Evolutionary conservation across 179 eudicot genomes (phyloP), one percentile per base, ranked within the genome.

Genomic region (Drosera spatulata): DNA sequence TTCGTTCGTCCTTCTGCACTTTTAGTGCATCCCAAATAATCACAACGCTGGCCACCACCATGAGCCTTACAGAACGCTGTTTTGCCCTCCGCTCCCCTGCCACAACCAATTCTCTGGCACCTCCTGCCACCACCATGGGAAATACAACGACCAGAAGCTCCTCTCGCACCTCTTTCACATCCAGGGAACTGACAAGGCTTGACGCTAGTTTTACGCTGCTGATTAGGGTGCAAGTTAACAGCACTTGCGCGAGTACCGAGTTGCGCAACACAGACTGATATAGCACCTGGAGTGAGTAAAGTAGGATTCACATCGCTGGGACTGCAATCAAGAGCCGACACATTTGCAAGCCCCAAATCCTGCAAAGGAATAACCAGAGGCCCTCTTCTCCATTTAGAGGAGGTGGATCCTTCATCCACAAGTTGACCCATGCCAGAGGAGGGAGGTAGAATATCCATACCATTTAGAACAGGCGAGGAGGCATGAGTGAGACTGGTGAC

Each of bases 91-190:
- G 91, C 87, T 62, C 87, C 80, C 69, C 82, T 85, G 7, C 82
- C 76, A 51, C 91, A 85, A 3, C 87, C 91, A 15, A 75, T 61
- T 80, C 63, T 7, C 83, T 81, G 65, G 85, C 91, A 57, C 87
- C 91, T n/a, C 83, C 91, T 65, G 14, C 91, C 91, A 7, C 91
- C 91, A 11, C 91, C 91, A 63, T 85, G 91, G 56, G 91, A 79
- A 64, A 85, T 85, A 61, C 91, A 85, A 48, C 75, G 85, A 33
- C 91, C 91, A 40, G 87, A 82, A 51, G 87, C 81, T 39, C 91
- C 91, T 67, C 91, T 75, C 41, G 91, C 87, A 10, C 91, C 91
- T 68, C 82, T 85, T 33, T 59, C 68, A 61, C 91, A 85, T 65
- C 83, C 91, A 53, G 59, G 37, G 51, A 73, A 75, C 66, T 75